Conservation (phyloP, 2,329 filamentous ascomycete genomes). For the Cadophora gregata region DNA sequence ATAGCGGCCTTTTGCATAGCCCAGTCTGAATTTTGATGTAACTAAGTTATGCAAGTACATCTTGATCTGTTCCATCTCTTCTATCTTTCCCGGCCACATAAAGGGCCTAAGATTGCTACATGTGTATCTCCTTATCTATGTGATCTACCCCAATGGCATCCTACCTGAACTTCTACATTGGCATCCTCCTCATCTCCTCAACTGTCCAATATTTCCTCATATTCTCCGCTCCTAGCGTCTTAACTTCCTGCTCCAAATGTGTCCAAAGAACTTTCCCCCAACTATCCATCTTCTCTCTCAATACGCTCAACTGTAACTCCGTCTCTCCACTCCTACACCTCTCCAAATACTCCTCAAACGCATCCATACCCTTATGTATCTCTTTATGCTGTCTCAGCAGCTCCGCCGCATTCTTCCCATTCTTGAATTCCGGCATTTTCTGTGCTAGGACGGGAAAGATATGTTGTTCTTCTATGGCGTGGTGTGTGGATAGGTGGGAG, state of each 20-base stretch:
- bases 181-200: conserved; percentile 74
- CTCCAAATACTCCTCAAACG: conserved; percentile 68
- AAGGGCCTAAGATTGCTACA: conserved; percentile 4
- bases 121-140: no score
- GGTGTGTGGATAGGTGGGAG: conserved; percentile 74
- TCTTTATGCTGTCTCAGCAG: conserved; percentile 76
- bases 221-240: conserved; percentile 79
- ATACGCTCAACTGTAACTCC: conserved; percentile 59
- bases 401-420: conserved; percentile 58
- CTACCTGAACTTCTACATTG: conserved; percentile 57
- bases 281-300: conserved; percentile 75
- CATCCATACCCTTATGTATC: conserved; percentile 79
- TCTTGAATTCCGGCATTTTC: conserved; percentile 78
- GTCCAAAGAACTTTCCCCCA: conserved; percentile 82
- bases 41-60: conserved; percentile 17
- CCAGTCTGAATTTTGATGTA: conserved; percentile 19
- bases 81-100: background rate
- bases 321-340: conserved; percentile 67
- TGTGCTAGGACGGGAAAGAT: conserved; percentile 79
- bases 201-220: conserved; percentile 84
- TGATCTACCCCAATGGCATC: background rate
- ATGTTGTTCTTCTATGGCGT: conserved; percentile 81
- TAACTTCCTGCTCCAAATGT: conserved; percentile 86
- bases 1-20: background rate
- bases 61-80: background rate